Percentiles rank a stretch among this genome's conserved stretches.
These are phyloP conservation scores for Solanum pimpinellifolium DNA, from an alignment of 257 asterid genomes.

Conservation along the genomic window DNA sequence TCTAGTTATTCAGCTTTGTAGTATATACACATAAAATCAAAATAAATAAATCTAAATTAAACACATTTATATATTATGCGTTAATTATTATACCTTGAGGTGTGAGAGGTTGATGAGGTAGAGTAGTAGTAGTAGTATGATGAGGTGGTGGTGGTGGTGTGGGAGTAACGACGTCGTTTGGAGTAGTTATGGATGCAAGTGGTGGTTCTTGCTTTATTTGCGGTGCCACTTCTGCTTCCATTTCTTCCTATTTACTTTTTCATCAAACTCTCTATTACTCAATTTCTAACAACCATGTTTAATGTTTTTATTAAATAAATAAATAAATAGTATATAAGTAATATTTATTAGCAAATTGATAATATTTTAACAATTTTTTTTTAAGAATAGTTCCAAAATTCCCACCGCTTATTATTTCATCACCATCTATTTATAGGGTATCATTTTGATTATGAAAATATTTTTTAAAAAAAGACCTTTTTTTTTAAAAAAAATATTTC, in stretches of 20 bases:
- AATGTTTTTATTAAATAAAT: background rate
- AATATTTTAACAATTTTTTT: too few relatives aligned
- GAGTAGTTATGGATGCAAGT: background rate
- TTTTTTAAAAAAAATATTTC: too few relatives aligned
- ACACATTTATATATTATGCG: too few relatives aligned
- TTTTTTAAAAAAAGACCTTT: too few relatives aligned
- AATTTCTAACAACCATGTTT: background rate
- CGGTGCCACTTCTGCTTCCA: background rate
- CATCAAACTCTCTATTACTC: background rate
- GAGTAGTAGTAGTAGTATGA: background rate
- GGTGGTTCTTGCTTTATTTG: background rate
- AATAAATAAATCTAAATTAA: too few relatives aligned
- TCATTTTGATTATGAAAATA: too few relatives aligned
- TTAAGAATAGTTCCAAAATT: background rate
- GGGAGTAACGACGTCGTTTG: background rate
- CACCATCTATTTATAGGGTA: background rate
- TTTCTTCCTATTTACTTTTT: background rate
- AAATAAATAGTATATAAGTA: background rate
- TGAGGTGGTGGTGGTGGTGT: background rate
- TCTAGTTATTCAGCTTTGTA: too few relatives aligned
- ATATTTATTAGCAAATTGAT: background rate
- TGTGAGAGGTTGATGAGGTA: background rate
- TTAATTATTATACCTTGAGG: background rate
- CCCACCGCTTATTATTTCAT: background rate
- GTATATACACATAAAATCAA: accelerated